Evolutionary conservation across 257 asterid species (phyloP).

Genomic region (Nyctanthes arbortristis): DNA sequence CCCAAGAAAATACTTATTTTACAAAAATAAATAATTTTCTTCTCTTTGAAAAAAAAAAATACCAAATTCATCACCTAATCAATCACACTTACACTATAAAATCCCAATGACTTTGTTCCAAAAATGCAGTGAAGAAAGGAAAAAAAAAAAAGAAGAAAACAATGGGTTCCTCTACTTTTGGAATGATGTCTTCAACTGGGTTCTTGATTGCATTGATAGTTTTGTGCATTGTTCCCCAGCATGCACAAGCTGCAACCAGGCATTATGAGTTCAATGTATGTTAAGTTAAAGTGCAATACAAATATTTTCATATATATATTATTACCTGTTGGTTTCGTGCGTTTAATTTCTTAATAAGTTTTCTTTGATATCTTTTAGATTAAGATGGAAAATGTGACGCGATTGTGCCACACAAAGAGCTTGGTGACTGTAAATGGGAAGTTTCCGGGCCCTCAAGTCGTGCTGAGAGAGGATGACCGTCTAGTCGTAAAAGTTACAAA

Average conservation of each 20-base stretch:
- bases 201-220: slow-evolving; percentile 24
- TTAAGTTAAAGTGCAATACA: background rate
- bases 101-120: slow-evolving; percentile 14
- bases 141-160: background rate
- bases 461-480: slow-evolving; percentile 65
- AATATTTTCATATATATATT: too few relatives aligned
- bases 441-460: slow-evolving; percentile 65
- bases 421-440: slow-evolving; percentile 64
- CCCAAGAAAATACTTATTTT: background rate
- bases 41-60: background rate
- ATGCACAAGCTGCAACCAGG: slow-evolving; percentile 37
- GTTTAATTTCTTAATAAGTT: background rate
- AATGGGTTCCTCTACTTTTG: slow-evolving; percentile 31
- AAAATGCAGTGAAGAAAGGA: slow-evolving; percentile 19
- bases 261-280: slow-evolving; percentile 48
- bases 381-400: slow-evolving; percentile 51
- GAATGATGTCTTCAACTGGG: slow-evolving; percentile 17
- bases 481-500: slow-evolving; percentile 56
- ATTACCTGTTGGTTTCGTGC: background rate
- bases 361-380: slow-evolving; percentile 28
- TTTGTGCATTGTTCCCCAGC: slow-evolving; percentile 25
- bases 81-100: slow-evolving; percentile 32
- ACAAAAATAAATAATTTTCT: background rate
- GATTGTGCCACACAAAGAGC: slow-evolving; percentile 65
- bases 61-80: slow-evolving; percentile 32